Base-by-base conservation (phyloP, 2,329 filamentous ascomycete species). In the Mycosphaerella sp. region DNA sequence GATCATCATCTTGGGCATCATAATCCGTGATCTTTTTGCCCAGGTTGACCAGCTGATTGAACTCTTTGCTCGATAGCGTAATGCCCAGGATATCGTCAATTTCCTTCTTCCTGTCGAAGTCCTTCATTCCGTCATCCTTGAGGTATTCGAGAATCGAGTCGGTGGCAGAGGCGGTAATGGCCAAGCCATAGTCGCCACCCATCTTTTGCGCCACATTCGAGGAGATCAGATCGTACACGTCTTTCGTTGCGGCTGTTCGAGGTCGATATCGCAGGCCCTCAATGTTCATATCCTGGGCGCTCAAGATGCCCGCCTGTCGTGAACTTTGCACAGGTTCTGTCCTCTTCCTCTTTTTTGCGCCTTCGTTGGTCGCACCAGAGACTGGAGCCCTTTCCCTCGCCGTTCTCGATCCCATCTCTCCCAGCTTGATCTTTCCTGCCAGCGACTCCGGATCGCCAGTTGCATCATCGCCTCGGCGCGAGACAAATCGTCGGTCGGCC, bases 11-110 rank as follows among this genome's bases (percentile, higher is more conserved):
- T 69, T 97, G 90, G 39, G 88, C 88, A 72, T 97, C 88, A 72
- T 97, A 98, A 70, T 98, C 93, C 47, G 93, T 98, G 59, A 98
- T 95, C 74, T 98, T 98, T 77, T 98, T 98, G 60, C 91, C 89
- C 42, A 98, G 76, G 68, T 96, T 98, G 52, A 97, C 85, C 62
- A 98, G 75, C 74, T 97, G 92, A 68, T 97, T 97, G 76, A 97
- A 98, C 70, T 95, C 86, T 69, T 96, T 95, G 1, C 89, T 82
- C 46, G 80, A 85, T 76, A 96, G 81, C 0, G 84, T 83, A 36
- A 80, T 80, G n/a, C 92, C 93, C 41, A 98, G 73, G 56, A 97
- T 83, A 61, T 97, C 93, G 65, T 98, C 93, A 42, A 97, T 83
- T 70, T 96, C 90, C 73, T 91, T 95, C 77, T 98, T 98, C 78